Evolutionary conservation across 305 asterid species (phyloP).

Genomic region (Rubia balearica): DNA sequence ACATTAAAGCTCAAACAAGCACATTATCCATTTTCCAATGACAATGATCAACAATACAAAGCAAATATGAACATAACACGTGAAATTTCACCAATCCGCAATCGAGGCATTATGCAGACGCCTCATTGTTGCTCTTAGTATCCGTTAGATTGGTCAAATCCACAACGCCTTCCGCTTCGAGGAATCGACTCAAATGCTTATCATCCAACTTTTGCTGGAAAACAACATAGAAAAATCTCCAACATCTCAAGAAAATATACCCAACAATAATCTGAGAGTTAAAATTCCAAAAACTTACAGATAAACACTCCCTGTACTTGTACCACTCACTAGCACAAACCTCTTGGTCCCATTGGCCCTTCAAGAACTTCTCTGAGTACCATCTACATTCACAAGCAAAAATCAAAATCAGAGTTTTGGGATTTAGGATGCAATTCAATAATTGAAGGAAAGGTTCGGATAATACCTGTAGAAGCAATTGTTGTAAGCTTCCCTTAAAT

Average conservation of each 20-base stretch:
- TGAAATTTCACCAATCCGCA: neutral
- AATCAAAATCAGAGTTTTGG: conserved; percentile 6
- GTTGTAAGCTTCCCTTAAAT: conserved; percentile 66
- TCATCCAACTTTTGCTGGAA: conserved; percentile 79
- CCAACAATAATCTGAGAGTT: conserved; percentile 1
- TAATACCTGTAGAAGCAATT: conserved; percentile 70
- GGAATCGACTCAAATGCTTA: conserved; percentile 68
- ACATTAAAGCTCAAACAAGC: neutral
- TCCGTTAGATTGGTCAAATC: conserved; percentile 41
- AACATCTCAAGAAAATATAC: neutral
- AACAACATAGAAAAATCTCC: conserved; percentile 5
- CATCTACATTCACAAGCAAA: conserved; percentile 33
- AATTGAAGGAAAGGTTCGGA: conserved; percentile 5
- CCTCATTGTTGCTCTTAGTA: conserved; percentile 21
- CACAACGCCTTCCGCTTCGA: conserved; percentile 60
- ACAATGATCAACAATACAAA: neutral
- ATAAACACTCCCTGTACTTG: conserved; percentile 71
- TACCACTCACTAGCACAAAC: conserved; percentile 74
- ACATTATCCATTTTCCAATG: neutral
- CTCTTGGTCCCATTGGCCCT: conserved; percentile 77
- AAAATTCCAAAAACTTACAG: conserved; percentile 37
- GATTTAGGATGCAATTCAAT: conserved; percentile 9
- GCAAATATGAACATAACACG: neutral
- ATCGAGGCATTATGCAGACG: conserved; percentile 22
- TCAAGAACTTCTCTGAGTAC: conserved; percentile 79